Evolutionary conservation across 345 rosid genomes (phyloP).

Genomic region (Sapria himalayana): DNA sequence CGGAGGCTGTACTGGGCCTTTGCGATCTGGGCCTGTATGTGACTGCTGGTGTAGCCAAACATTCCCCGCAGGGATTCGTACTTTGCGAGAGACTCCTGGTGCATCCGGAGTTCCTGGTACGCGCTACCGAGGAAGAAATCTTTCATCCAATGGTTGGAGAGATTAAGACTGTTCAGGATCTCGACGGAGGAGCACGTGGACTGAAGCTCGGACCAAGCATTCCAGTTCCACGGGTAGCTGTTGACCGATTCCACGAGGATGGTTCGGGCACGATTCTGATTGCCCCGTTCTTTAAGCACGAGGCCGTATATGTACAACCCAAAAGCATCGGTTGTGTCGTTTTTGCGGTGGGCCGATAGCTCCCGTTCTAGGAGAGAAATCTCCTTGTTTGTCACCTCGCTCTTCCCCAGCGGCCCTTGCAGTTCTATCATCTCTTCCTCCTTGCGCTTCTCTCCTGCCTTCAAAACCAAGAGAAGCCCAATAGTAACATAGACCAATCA

Average conservation of each 20-base stretch:
- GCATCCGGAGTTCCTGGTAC: conserved; percentile 85
- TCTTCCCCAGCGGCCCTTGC: conserved; percentile 71
- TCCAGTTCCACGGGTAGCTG: conserved; percentile 97
- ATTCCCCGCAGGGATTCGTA: conserved; percentile 52
- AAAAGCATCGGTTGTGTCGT: conserved; percentile 59
- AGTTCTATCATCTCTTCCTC: conserved; percentile 90
- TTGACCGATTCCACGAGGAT: conserved; percentile 80
- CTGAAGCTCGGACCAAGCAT: conserved; percentile 89
- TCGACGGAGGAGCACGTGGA: conserved; percentile 55
- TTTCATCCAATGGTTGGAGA: conserved; percentile 90
- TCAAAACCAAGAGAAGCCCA: conserved; percentile 9
- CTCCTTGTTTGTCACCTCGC: conserved; percentile 57
- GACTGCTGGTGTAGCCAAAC: conserved; percentile 65
- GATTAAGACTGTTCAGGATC: conserved; percentile 45
- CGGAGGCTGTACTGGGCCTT: conserved; percentile 77
- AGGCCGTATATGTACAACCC: conserved; percentile 72
- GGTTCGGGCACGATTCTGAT: conserved; percentile 44
- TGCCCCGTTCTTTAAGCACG: conserved; percentile 81
- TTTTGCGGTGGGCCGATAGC: conserved; percentile 44
- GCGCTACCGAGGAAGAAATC: conserved; percentile 79
- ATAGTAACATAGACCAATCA: too few species aligned
- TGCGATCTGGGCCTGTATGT: conserved; percentile 86
- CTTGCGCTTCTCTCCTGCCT: conserved; percentile 97
- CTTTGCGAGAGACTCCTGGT: conserved; percentile 50
- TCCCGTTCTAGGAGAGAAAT: conserved; percentile 67